Evolutionary conservation across 495 filamentous ascomycete genomes (phyloP).

Genomic region (Collariella sp.): DNA sequence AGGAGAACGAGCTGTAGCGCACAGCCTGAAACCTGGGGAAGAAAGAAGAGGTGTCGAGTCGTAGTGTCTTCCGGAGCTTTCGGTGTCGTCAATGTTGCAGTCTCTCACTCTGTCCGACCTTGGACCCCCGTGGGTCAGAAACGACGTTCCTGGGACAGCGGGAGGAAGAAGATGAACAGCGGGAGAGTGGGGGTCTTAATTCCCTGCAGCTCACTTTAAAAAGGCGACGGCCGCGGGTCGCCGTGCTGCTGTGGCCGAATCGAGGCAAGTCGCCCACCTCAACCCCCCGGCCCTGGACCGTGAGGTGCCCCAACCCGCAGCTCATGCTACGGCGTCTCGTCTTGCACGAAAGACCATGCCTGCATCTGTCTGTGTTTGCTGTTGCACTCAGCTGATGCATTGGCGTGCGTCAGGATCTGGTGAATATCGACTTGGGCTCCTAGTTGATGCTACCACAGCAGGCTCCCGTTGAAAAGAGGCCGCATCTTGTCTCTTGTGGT

Average conservation of each 20-base stretch:
- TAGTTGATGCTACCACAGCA: neutral
- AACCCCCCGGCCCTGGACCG: neutral
- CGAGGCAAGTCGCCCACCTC: neutral
- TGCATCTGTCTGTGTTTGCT: neutral
- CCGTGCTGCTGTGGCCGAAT: slow-evolving; percentile 15
- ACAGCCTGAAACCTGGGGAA: too few species aligned
- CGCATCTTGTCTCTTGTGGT: too few species aligned
- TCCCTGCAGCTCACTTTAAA: slow-evolving; percentile 10
- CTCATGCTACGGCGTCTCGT: neutral
- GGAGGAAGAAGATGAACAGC: slow-evolving; percentile 19
- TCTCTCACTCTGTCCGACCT: slow-evolving; percentile 22
- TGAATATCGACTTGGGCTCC: neutral
- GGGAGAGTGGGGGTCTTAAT: slow-evolving; percentile 31
- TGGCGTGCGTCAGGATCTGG: too few species aligned
- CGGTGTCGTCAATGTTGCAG: slow-evolving; percentile 1
- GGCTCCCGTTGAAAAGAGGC: too few species aligned
- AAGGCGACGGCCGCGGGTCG: slow-evolving; percentile 9
- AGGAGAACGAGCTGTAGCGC: too few species aligned
- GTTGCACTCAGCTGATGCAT: neutral
- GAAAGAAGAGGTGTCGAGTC: too few species aligned
- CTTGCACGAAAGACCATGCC: neutral
- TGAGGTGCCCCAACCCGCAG: neutral
- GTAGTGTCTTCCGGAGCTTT: too few species aligned
- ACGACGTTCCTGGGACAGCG: slow-evolving; percentile 21
- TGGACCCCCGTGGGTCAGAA: slow-evolving; percentile 18